Conservation (phyloP, 805 yeast genomes). For the Pichia nakasei region DNA sequence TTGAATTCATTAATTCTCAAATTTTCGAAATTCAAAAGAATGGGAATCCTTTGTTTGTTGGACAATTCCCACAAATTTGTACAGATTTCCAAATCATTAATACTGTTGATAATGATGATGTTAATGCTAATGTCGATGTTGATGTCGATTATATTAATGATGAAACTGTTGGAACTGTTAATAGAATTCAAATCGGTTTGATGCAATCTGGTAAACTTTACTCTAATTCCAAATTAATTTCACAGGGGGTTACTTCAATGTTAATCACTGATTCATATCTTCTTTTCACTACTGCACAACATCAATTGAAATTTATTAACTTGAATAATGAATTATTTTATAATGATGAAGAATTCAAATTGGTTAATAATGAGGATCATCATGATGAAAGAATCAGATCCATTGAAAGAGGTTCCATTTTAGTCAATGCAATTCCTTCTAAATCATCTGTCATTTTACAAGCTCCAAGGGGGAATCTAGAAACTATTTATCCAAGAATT, state of each 20-base stretch:
- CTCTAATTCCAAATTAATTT: slow-evolving; percentile 48
- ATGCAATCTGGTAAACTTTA: slow-evolving; percentile 68
- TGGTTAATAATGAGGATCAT: slow-evolving; percentile 6
- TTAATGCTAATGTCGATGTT: too few species aligned
- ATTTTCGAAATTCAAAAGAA: slow-evolving; percentile 20
- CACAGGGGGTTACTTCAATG: slow-evolving; percentile 76
- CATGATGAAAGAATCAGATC: slow-evolving; percentile 78
- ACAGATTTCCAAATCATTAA: slow-evolving; percentile 41
- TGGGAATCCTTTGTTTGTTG: slow-evolving; percentile 20
- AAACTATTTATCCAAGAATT: slow-evolving; percentile 87
- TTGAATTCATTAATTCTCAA: slow-evolving; percentile 57
- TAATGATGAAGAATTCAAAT: slow-evolving; percentile 9
- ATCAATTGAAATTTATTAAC: slow-evolving; percentile 74
- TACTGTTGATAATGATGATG: not conserved
- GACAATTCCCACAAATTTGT: slow-evolving; percentile 64
- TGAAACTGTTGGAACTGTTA: slow-evolving; percentile 12
- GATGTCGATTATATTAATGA: too few species aligned
- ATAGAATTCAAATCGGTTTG: slow-evolving; percentile 49
- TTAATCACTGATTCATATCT: slow-evolving; percentile 63
- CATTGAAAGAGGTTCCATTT: slow-evolving; percentile 85
- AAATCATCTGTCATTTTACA: slow-evolving; percentile 77
- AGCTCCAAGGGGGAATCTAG: slow-evolving; percentile 94
- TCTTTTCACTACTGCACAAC: slow-evolving; percentile 81
- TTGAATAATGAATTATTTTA: slow-evolving; percentile 27
- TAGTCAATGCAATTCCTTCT: slow-evolving; percentile 75